Conservation (phyloP, 2,329 filamentous ascomycete species). For the Balansia obtecta region DNA sequence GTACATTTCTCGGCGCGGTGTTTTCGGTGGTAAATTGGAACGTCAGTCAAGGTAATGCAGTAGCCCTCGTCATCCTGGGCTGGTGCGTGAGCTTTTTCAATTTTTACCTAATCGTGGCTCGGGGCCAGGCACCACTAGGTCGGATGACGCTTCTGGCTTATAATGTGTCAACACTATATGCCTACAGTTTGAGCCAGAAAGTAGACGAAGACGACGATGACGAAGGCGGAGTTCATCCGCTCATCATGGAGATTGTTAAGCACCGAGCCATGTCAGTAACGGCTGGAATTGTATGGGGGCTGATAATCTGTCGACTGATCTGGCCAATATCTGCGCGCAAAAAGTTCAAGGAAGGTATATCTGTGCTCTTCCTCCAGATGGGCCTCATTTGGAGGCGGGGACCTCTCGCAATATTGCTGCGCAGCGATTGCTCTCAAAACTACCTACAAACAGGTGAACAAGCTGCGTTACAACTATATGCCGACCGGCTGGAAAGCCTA, state of each 20-base stretch:
- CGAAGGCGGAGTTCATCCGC: slow-evolving; percentile 66
- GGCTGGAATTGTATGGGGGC: slow-evolving; percentile 73
- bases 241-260: slow-evolving; percentile 71
- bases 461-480: slow-evolving; percentile 65
- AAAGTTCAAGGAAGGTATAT: slow-evolving; percentile 76
- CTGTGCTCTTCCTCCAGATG: slow-evolving; percentile 79
- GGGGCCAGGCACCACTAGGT: slow-evolving; percentile 70
- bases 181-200: slow-evolving; percentile 67
- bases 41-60: slow-evolving; percentile 56
- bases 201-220: slow-evolving; percentile 66
- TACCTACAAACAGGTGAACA: slow-evolving; percentile 83
- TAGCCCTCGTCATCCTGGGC: slow-evolving; percentile 60
- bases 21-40: slow-evolving; percentile 67
- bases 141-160: slow-evolving; percentile 87
- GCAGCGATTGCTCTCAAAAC: slow-evolving; percentile 39
- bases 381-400: slow-evolving; percentile 86
- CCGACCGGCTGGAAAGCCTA: slow-evolving; percentile 55
- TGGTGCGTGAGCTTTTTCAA: slow-evolving; percentile 66
- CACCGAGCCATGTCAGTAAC: slow-evolving; percentile 76
- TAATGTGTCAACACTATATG: slow-evolving; percentile 82
- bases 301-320: slow-evolving; percentile 72
- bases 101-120: slow-evolving; percentile 74
- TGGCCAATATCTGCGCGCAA: slow-evolving; percentile 80
- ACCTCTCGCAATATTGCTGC: slow-evolving; percentile 61
- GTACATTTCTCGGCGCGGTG: slow-evolving; percentile 65